These are phyloP conservation scores for Aspergillus egyptiacus DNA, from an alignment of 495 filamentous ascomycete genomes.

Conservation along the genomic window DNA sequence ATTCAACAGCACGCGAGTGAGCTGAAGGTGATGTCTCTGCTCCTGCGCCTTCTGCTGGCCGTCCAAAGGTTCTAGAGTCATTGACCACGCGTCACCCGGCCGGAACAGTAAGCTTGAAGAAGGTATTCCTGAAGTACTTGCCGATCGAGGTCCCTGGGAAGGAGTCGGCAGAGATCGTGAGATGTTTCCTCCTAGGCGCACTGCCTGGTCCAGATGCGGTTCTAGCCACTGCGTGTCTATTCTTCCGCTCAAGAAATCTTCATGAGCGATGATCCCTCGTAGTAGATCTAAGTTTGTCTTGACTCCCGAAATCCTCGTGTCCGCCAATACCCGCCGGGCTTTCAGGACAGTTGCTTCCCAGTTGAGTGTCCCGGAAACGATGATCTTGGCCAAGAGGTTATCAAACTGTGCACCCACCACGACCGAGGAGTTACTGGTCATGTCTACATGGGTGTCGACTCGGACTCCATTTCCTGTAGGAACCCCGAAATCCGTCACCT, in stretches of 20 bases:
- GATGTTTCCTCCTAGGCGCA: slow-evolving; percentile 29
- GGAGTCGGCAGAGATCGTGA: slow-evolving; percentile 12
- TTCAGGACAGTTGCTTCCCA: slow-evolving; percentile 49
- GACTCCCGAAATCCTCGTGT: slow-evolving; percentile 48
- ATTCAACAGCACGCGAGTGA: slow-evolving; percentile 50
- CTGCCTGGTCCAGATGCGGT: slow-evolving; percentile 33
- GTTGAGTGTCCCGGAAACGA: slow-evolving; percentile 44
- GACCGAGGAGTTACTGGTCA: slow-evolving; percentile 24
- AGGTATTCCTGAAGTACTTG: slow-evolving; percentile 14
- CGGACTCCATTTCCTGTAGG: slow-evolving; percentile 52
- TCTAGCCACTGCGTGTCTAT: slow-evolving; percentile 58
- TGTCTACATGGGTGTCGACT: slow-evolving; percentile 48
- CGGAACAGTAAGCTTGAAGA: slow-evolving; percentile 42
- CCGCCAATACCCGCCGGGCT: slow-evolving; percentile 47
- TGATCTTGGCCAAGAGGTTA: slow-evolving; percentile 56
- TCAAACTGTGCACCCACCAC: slow-evolving; percentile 53
- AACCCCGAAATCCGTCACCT: slow-evolving; percentile 46
- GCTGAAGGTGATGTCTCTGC: slow-evolving; percentile 39
- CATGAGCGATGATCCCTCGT: slow-evolving; percentile 45
- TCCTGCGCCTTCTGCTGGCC: slow-evolving; percentile 11
- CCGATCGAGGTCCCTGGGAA: neutral
- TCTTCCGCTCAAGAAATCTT: slow-evolving; percentile 37
- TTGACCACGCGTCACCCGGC: slow-evolving; percentile 52
- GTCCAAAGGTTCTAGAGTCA: slow-evolving; percentile 36
- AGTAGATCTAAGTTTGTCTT: slow-evolving; percentile 52